Conservation (phyloP, 1,284 basidiomycete genomes). For the Paramarasmius palmivorus region DNA sequence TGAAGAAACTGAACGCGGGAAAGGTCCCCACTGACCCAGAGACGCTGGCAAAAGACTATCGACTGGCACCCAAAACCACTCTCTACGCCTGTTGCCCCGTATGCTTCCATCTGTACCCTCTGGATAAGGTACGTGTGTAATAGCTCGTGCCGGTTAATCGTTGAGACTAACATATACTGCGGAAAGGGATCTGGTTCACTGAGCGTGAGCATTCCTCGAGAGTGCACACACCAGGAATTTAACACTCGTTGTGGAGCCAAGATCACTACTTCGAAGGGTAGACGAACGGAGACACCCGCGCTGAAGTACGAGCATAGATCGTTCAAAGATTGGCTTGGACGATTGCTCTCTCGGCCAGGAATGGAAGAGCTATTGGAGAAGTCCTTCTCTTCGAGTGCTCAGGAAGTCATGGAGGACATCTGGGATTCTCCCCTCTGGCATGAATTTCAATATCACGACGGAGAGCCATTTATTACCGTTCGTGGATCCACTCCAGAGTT, state of each 20-base stretch:
- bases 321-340: background rate
- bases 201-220: background rate
- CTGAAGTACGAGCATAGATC: background rate
- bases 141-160: too few species aligned
- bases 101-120: background rate
- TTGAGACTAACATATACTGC: too few species aligned
- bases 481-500: background rate
- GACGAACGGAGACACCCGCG: background rate
- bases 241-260: background rate
- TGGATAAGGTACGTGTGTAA: too few species aligned
- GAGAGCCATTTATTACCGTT: background rate
- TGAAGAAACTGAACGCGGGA: too few species aligned
- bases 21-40: too few species aligned
- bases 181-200: too few species aligned
- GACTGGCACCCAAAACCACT: background rate
- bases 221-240: background rate
- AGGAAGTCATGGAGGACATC: constrained; percentile 2
- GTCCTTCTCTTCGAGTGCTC: background rate
- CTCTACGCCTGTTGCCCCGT: background rate
- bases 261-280: background rate
- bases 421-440: constrained; percentile 4
- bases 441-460: background rate
- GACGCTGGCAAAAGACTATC: background rate
- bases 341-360: background rate
- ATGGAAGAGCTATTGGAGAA: background rate